phyloP scores from a whole-genome alignment of 495 filamentous ascomycete genomes.

The Neurospora intermedia region DNA sequence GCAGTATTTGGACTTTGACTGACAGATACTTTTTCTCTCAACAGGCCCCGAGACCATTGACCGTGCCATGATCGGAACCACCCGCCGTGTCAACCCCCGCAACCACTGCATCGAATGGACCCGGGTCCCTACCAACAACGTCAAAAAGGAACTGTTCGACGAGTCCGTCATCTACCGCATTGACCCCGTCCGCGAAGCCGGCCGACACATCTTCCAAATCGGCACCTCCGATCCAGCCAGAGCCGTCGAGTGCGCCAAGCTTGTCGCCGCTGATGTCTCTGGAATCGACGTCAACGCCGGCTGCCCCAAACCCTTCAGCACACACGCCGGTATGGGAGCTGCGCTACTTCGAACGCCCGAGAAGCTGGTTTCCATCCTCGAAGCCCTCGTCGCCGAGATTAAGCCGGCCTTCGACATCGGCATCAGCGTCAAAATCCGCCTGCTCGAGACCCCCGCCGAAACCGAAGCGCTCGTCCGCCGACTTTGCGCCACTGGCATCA shows the following conservation, averaged over 20 bases:
- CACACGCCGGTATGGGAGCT: slow-evolving; percentile 86
- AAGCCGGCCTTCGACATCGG: slow-evolving; percentile 67
- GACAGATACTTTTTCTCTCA: neutral
- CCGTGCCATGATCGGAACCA: slow-evolving; percentile 75
- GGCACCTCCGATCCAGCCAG: slow-evolving; percentile 71
- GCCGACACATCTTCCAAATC: slow-evolving; percentile 76
- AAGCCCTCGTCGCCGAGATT: slow-evolving; percentile 69
- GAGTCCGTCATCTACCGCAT: slow-evolving; percentile 77
- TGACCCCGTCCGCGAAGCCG: slow-evolving; percentile 61
- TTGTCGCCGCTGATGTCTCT: slow-evolving; percentile 76
- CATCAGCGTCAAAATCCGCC: slow-evolving; percentile 88
- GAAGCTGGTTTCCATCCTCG: slow-evolving; percentile 66
- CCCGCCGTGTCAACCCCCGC: slow-evolving; percentile 58
- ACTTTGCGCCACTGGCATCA: slow-evolving; percentile 77
- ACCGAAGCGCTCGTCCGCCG: slow-evolving; percentile 65
- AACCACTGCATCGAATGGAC: slow-evolving; percentile 76
- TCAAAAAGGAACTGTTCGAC: slow-evolving; percentile 32
- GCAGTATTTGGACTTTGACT: neutral
- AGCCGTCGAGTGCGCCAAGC: slow-evolving; percentile 70
- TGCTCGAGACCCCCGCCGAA: slow-evolving; percentile 62
- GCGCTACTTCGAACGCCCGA: slow-evolving; percentile 78
- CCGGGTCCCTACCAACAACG: slow-evolving; percentile 57
- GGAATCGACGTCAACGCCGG: slow-evolving; percentile 97
- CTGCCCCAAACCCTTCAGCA: slow-evolving; percentile 93
- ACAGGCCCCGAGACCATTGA: slow-evolving; percentile 88